Base-by-base conservation (phyloP, 352 stramenopile genomes). In the Phytophthora citrophthora region DNA sequence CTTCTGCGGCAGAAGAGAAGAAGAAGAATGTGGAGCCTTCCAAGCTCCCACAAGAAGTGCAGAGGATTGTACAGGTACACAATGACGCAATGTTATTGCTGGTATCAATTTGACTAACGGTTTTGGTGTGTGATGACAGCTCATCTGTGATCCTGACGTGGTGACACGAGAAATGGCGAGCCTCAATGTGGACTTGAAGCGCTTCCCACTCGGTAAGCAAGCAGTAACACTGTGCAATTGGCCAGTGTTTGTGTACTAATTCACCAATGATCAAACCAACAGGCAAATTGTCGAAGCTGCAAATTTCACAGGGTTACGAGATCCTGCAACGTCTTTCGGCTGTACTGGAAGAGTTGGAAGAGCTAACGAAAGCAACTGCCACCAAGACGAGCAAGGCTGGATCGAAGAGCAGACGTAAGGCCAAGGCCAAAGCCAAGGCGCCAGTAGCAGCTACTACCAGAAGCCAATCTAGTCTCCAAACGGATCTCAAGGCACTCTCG, bases 291-390 rank as follows among this genome's bases (percentile, higher is more conserved):
- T 88, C 82, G 0, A 87, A 87, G 48, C 26, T 74, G 7, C 79
- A 91, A 55, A 88, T 91, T 54, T 82, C 77, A 1, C 77, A 84
- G 46, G 82, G 79, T 5, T 89, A 89, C 52, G 44, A 64, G 5
- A 76, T 89, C 34, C 34, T 91, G 31, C 74, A 91, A 54, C 61
- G 71, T 44, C 64, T 91, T 39, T 82, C 79, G 1, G 54, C 53
- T 34, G 61, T 51, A 3, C 41, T 91, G 20, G 64, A 83, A 26
- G 71, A 81, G 43, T 77, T 88, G 5, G 54, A 61, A 2, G 51
- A 72, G 27, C 45, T 88, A 1, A 46, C 54, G 1, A 77, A 77
- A 3, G 34, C 46, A 32, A 1, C 64, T 44, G 20, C 60, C 27
- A 32, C 48, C 10, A 69, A 61, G 32, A 43, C 18, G 10, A 47